Conservation (phyloP, 768 basidiomycete genomes). For the Tricholoma saponaceum region DNA sequence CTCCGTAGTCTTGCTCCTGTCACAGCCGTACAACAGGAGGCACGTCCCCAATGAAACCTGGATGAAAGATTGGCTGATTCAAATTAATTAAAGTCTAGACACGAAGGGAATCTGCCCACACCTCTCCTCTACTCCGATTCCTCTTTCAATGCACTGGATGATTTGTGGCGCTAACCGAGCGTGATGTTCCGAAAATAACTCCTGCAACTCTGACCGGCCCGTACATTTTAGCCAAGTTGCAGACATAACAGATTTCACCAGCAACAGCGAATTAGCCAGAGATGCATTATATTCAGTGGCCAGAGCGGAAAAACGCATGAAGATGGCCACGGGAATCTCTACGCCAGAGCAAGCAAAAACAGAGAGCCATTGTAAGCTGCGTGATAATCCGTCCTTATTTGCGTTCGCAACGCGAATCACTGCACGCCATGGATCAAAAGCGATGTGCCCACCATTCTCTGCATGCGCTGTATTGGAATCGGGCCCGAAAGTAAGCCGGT, state of each 20-base stretch:
- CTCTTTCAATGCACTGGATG: constrained; percentile 29
- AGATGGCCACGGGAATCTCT: constrained; percentile 50
- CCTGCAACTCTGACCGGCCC: constrained; percentile 57
- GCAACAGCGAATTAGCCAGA: constrained; percentile 41
- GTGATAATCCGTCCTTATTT: constrained; percentile 38
- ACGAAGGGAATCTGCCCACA: constrained; percentile 23
- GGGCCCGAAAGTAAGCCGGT: constrained; percentile 33
- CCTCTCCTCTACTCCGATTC: constrained; percentile 28
- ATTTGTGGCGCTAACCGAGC: constrained; percentile 36
- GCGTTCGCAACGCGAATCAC: constrained; percentile 40
- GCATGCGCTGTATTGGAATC: constrained; percentile 26
- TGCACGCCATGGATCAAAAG: constrained; percentile 53
- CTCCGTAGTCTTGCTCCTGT: constrained; percentile 41
- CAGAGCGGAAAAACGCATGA: constrained; percentile 42
- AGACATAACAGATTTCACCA: constrained; percentile 50
- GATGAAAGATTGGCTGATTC: constrained; percentile 41
- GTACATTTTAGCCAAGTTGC: constrained; percentile 60
- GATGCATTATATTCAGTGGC: constrained; percentile 33
- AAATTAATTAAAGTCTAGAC: not conserved
- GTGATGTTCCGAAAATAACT: constrained; percentile 46
- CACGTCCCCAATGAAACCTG: constrained; percentile 58
- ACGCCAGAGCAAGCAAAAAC: constrained; percentile 62
- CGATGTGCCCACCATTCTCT: constrained; percentile 20
- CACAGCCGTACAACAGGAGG: constrained; percentile 65
- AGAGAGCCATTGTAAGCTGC: constrained; percentile 55